phyloP scores from a whole-genome alignment of 441 rosid genomes.

The Gossypium gossypioides region DNA sequence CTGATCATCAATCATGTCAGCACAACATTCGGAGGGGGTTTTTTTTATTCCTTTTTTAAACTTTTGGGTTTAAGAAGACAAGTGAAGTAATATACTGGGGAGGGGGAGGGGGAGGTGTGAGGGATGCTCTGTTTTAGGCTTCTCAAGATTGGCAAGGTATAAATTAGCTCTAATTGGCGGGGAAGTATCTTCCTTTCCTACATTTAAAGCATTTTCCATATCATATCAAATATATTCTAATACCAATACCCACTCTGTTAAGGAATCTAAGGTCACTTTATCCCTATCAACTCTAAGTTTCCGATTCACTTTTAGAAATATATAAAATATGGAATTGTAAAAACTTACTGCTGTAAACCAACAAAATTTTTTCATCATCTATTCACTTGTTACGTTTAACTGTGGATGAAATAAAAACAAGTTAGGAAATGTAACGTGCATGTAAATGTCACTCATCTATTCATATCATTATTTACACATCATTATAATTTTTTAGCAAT shows the following conservation, averaged over 20 bases:
- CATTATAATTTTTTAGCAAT: too few relatives aligned
- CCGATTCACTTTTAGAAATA: too few relatives aligned
- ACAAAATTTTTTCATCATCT: too few relatives aligned
- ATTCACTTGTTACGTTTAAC: too few relatives aligned
- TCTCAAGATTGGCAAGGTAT: conserved; percentile 21
- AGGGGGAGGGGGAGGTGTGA: neutral
- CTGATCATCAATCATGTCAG: neutral
- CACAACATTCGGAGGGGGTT: neutral
- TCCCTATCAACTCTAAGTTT: neutral
- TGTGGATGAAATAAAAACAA: too few relatives aligned
- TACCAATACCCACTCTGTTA: neutral
- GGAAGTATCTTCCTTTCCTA: conserved; percentile 58
- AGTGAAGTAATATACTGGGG: neutral
- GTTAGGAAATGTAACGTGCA: too few relatives aligned
- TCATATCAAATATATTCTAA: neutral
- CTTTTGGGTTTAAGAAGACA: neutral
- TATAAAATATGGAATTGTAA: too few relatives aligned
- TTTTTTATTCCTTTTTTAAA: neutral
- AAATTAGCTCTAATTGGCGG: conserved; percentile 29
- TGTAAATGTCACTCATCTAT: too few relatives aligned
- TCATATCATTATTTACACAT: too few relatives aligned
- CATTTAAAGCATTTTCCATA: conserved; percentile 31
- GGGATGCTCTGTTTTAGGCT: conserved; percentile 5
- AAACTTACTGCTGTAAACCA: too few relatives aligned
- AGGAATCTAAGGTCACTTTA: conserved; percentile 13